These are phyloP conservation scores for Exophiala bonariae DNA, from an alignment of 2,329 filamentous ascomycete genomes.

Conservation along the genomic window DNA sequence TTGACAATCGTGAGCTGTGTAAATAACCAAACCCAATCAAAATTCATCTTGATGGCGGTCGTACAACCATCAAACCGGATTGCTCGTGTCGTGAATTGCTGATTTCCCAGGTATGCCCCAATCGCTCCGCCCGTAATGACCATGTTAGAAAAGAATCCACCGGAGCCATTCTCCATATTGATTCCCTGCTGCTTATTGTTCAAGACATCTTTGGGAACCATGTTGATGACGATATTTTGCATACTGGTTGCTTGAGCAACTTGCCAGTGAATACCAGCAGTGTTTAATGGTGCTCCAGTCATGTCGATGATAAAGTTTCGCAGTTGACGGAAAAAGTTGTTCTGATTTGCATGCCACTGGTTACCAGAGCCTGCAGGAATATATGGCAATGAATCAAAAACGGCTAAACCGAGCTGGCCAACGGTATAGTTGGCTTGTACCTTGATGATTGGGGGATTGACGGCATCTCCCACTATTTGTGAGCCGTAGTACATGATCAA, in stretches of 20 bases:
- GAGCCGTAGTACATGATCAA: constrained; percentile 66
- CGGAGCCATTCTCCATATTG: constrained; percentile 66
- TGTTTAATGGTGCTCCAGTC: constrained; percentile 55
- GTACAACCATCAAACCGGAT: constrained; percentile 51
- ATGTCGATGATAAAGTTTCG: constrained; percentile 74
- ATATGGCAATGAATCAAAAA: constrained; percentile 82
- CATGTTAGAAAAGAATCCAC: constrained; percentile 61
- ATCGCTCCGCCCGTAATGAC: constrained; percentile 61
- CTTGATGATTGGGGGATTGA: constrained; percentile 68
- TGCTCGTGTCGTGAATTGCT: constrained; percentile 64
- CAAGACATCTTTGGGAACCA: constrained; percentile 52
- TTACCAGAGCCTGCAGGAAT: constrained; percentile 49
- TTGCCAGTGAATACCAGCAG: constrained; percentile 72
- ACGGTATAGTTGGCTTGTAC: constrained; percentile 32
- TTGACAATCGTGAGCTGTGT: constrained; percentile 53
- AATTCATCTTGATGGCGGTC: constrained; percentile 54
- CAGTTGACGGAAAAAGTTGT: constrained; percentile 72
- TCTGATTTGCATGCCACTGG: constrained; percentile 71
- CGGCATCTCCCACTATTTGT: constrained; percentile 66
- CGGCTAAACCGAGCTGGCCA: constrained; percentile 71
- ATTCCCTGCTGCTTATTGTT: constrained; percentile 58
- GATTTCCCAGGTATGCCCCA: constrained; percentile 62
- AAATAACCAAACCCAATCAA: constrained; percentile 63
- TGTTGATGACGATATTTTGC: constrained; percentile 73
- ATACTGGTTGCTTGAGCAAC: constrained; percentile 71